phyloP scores from a whole-genome alignment of 805 yeast species.

The Saturnispora ahearnii region DNA sequence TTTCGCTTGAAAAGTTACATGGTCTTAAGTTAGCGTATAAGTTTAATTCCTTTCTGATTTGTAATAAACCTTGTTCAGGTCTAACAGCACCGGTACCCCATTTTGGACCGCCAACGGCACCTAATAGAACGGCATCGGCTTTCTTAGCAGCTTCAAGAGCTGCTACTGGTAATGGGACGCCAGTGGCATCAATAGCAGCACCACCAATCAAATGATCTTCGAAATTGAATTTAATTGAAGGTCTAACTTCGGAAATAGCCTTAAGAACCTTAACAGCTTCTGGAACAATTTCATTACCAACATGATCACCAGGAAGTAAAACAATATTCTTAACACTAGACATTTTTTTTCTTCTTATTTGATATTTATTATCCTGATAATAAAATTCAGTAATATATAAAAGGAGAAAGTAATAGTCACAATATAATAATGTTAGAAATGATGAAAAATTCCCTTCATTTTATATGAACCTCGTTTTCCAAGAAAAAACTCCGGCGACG shows the following conservation, averaged over 20 bases:
- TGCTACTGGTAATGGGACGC: slow-evolving; percentile 80
- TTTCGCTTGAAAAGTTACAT: slow-evolving; percentile 83
- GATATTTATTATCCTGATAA: not conserved
- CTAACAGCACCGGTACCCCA: slow-evolving; percentile 97
- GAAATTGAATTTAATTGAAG: slow-evolving; percentile 60
- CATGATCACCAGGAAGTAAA: slow-evolving; percentile 93
- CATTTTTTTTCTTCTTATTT: slow-evolving; percentile 10
- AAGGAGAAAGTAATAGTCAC: not conserved
- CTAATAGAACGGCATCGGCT: slow-evolving; percentile 91
- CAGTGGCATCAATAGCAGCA: slow-evolving; percentile 96
- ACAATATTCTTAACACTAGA: slow-evolving; percentile 56
- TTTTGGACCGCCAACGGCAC: slow-evolving; percentile 99
- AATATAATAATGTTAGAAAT: not conserved
- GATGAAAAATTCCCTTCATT: not conserved
- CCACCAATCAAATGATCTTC: slow-evolving; percentile 90
- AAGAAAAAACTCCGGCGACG: not conserved
- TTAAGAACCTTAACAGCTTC: slow-evolving; percentile 89
- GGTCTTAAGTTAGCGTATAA: slow-evolving; percentile 96
- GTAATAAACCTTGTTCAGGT: slow-evolving; percentile 93
- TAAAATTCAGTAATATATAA: not conserved
- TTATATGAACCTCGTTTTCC: no score
- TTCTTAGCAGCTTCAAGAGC: slow-evolving; percentile 73
- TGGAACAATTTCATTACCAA: slow-evolving; percentile 79
- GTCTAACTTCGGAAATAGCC: slow-evolving; percentile 57
- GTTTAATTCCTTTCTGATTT: slow-evolving; percentile 90